These are phyloP conservation scores for Rhodomyrtus tomentosa DNA, from an alignment of 345 rosid genomes.

Conservation along the genomic window DNA sequence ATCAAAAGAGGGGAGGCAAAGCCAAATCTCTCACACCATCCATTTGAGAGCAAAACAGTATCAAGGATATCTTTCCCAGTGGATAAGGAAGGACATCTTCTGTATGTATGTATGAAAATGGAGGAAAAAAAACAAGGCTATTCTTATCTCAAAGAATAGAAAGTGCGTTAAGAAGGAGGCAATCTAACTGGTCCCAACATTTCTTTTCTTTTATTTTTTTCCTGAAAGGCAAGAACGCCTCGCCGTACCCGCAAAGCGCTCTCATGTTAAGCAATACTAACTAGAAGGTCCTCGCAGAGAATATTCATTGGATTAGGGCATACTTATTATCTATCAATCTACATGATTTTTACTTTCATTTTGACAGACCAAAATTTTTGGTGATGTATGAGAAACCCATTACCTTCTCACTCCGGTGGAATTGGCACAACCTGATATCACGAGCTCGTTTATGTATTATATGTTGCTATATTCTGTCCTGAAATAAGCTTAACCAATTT, in stretches of 20 bases:
- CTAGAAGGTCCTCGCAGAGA: not conserved
- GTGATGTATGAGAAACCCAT: not conserved
- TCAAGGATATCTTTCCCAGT: conserved; percentile 33
- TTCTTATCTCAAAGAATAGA: conserved; percentile 8
- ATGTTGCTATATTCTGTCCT: not conserved
- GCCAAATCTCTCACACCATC: conserved; percentile 29
- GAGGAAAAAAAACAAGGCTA: conserved; percentile 11
- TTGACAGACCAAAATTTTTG: not conserved
- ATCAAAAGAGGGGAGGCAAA: conserved; percentile 30
- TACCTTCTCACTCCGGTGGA: not conserved
- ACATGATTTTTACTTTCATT: not conserved
- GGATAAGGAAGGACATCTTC: not conserved
- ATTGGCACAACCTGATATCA: not conserved
- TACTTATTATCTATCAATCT: not conserved
- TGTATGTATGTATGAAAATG: conserved; percentile 19
- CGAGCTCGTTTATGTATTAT: not conserved
- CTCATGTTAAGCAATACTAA: not conserved
- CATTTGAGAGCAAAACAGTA: conserved; percentile 25
- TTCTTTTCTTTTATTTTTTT: not conserved
- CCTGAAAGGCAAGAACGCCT: not conserved
- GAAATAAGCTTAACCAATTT: not conserved
- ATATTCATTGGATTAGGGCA: not conserved
- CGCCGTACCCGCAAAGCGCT: not conserved
- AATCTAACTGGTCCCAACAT: conserved; percentile 17
- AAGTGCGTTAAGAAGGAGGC: conserved; percentile 4